phyloP scores from a whole-genome alignment of 2,329 filamentous ascomycete genomes.

The Scedosporium boydii region DNA sequence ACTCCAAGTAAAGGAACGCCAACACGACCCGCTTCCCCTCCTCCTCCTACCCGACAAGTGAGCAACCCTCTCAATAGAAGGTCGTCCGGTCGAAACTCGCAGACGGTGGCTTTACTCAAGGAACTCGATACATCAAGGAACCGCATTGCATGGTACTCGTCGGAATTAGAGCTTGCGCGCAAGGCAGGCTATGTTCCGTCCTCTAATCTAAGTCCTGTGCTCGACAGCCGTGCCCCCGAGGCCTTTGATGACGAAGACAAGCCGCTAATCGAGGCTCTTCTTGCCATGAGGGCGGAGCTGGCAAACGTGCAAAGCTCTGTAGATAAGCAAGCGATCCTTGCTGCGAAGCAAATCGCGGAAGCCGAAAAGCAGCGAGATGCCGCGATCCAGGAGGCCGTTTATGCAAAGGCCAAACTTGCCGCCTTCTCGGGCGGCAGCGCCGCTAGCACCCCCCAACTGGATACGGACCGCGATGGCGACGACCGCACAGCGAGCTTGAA shows the following conservation, averaged over 20 bases:
- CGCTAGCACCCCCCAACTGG: conserved; percentile 48
- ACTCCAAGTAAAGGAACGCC: conserved; percentile 32
- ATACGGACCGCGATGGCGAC: conserved; percentile 49
- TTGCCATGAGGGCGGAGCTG: conserved; percentile 84
- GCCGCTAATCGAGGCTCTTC: conserved; percentile 80
- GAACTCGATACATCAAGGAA: conserved; percentile 80
- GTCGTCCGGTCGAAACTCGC: conserved; percentile 51
- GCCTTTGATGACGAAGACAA: conserved; percentile 87
- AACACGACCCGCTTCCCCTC: conserved; percentile 44
- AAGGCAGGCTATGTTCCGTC: conserved; percentile 80
- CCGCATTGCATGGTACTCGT: conserved; percentile 93
- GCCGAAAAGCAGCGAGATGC: conserved; percentile 90
- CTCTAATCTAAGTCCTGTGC: conserved; percentile 56
- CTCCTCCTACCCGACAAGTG: conserved; percentile 45
- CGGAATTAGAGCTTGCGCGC: conserved; percentile 81
- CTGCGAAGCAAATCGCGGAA: conserved; percentile 84
- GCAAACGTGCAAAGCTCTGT: conserved; percentile 83
- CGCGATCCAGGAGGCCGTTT: conserved; percentile 89
- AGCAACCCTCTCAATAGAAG: conserved; percentile 51
- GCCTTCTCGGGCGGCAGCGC: conserved; percentile 61
- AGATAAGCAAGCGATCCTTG: conserved; percentile 75
- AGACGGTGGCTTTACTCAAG: conserved; percentile 68
- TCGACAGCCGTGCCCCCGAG: conserved; percentile 69
- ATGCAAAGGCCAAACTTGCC: conserved; percentile 86
- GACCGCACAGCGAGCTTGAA: conserved; percentile 61